Conservation (phyloP, 2,329 filamentous ascomycete species). For the Fonsecaea pugnacius region DNA sequence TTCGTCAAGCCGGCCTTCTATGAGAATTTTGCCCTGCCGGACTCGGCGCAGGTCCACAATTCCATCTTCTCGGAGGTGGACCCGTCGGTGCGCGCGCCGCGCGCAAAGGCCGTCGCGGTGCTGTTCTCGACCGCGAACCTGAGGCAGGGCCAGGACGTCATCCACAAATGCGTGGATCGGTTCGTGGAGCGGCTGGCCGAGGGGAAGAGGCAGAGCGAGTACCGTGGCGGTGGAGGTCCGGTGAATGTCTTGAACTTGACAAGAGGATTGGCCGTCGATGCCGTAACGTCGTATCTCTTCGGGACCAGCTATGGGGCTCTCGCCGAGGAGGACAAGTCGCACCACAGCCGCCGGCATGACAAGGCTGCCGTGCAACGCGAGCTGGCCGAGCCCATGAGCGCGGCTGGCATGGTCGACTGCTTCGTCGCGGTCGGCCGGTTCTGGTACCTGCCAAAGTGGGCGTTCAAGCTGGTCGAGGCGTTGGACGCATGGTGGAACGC, state of each 20-base stretch:
- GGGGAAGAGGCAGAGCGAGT: conserved; percentile 37
- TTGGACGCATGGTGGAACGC: conserved; percentile 35
- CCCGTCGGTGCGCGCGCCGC: conserved; percentile 46
- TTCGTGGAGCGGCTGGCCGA: conserved; percentile 50
- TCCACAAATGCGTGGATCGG: conserved; percentile 49
- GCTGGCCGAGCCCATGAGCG: conserved; percentile 40
- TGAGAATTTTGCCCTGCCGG: conserved; percentile 60
- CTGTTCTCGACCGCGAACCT: conserved; percentile 57
- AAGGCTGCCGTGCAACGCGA: conserved; percentile 21
- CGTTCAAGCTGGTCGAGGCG: conserved; percentile 37
- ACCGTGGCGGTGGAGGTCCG: conserved; percentile 31
- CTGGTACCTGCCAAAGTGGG: conserved; percentile 55
- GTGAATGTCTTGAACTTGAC: conserved; percentile 58
- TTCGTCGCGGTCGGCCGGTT: conserved; percentile 61
- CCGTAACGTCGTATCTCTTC: conserved; percentile 60
- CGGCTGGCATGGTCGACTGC: conserved; percentile 58
- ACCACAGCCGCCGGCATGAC: conserved; percentile 15
- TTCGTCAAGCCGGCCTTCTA: conserved; percentile 60
- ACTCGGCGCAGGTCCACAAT: conserved; percentile 49
- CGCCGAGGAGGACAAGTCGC: conserved; percentile 39
- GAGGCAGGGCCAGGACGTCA: conserved; percentile 43
- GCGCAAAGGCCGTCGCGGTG: conserved; percentile 57
- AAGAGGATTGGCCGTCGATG: conserved; percentile 59
- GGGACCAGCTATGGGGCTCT: conserved; percentile 56
- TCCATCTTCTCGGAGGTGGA: conserved; percentile 55